Evolutionary conservation across 345 rosid species (phyloP).

Genomic region (Citrus maxima): DNA sequence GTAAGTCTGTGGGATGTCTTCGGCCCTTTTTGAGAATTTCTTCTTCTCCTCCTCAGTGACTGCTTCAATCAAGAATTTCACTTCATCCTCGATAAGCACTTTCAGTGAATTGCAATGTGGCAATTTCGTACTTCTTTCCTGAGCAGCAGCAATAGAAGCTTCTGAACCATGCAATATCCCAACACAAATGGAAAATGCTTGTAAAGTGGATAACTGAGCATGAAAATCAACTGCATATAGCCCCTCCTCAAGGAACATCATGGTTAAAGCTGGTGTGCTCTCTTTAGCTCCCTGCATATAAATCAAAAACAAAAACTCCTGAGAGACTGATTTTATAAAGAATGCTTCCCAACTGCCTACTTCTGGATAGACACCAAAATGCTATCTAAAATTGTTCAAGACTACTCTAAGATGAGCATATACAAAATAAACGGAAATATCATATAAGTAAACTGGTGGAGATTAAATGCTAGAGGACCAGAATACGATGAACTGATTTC

Average conservation of each 20-base stretch:
- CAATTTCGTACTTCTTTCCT: conserved; percentile 31
- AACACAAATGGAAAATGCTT: conserved; percentile 87
- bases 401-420: neutral
- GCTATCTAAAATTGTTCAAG: neutral
- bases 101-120: conserved; percentile 52
- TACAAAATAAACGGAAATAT: neutral
- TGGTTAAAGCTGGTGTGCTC: conserved; percentile 59
- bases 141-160: conserved; percentile 26
- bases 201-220: conserved; percentile 75
- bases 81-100: conserved; percentile 69
- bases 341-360: conserved; percentile 4
- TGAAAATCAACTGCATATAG: conserved; percentile 84
- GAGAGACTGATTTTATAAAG: neutral
- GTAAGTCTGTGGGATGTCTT: conserved; percentile 54
- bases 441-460: neutral
- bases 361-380: neutral
- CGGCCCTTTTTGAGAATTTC: conserved; percentile 35
- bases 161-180: conserved; percentile 61
- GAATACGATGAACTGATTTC: neutral
- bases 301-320: conserved; percentile 7
- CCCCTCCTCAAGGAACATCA: conserved; percentile 56
- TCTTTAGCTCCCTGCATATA: conserved; percentile 66
- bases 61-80: conserved; percentile 55
- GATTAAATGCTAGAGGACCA: neutral
- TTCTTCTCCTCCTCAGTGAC: conserved; percentile 56